phyloP scores from a whole-genome alignment of 2,329 filamentous ascomycete species.

The Aspergillus spinulosporus region DNA sequence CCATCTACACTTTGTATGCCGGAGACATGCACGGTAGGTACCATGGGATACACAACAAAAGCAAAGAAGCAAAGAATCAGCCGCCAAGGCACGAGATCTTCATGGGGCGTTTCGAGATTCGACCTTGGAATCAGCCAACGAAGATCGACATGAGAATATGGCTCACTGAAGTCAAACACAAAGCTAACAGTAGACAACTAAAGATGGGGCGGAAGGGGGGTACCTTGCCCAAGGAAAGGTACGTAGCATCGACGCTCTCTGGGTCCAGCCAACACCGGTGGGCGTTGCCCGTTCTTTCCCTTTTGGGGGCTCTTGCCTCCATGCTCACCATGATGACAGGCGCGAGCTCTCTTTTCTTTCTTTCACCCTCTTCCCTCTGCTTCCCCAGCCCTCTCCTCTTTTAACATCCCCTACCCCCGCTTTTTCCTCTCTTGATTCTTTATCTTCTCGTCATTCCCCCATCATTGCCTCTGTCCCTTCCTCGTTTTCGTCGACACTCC shows the following conservation, averaged over 20 bases:
- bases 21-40: not conserved
- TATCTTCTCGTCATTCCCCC: slow-evolving; percentile 4
- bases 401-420: not conserved
- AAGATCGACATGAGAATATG: not conserved
- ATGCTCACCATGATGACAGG: slow-evolving; percentile 9
- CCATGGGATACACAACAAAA: slow-evolving; percentile 6
- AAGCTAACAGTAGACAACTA: not conserved
- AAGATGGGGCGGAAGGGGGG: not conserved
- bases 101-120: not conserved
- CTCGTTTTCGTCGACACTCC: slow-evolving; percentile 2
- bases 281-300: slow-evolving; percentile 13
- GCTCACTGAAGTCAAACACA: not conserved
- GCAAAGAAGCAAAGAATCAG: not conserved
- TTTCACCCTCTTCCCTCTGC: not conserved
- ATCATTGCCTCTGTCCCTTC: not conserved
- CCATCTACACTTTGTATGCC: not conserved
- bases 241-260: slow-evolving; percentile 3
- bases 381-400: slow-evolving; percentile 2
- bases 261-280: not conserved
- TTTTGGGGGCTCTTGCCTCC: slow-evolving; percentile 15
- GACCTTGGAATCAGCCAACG: not conserved
- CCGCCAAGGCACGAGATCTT: slow-evolving; percentile 10
- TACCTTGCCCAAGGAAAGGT: not conserved
- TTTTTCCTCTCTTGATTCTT: not conserved
- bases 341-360: slow-evolving; percentile 6